Evolutionary conservation across 1,284 basidiomycete genomes (phyloP), one percentile per base, ranked within the genome.

Genomic region (Marasmius sp.): DNA sequence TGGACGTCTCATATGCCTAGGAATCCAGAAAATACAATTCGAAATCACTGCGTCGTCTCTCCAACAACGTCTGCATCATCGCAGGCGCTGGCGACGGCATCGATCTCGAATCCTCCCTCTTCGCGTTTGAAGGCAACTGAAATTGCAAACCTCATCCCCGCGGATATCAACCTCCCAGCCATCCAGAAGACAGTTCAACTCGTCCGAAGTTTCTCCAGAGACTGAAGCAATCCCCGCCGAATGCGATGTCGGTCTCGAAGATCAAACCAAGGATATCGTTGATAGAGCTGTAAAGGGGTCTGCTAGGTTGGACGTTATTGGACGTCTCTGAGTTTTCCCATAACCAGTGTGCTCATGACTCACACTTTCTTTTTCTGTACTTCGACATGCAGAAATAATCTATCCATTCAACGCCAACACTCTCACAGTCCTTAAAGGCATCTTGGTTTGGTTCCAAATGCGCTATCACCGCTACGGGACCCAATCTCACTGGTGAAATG

Each of bases 371-470:
- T 34, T 56, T 12, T 22, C 14, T 54, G 33, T 64, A 93, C 92
- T 95, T 94, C 76, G 94, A 95, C 76, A 96, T 72, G 94, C 94
- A 57, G 91, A 93, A 16, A 96, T 98, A 72, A 98, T 98, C 96
- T 96, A 97, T 74, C 89, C 94, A 11, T 86, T 81, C 22, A 96
- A 98, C 72, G 95, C 97, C 73, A 91, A 95, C 72, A 96, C 96
- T 6, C 81, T 98, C 70, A 95, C 94, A 75, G 98, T 97, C 14
- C 94, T 97, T 69, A 97, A 98, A 77, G 88, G 84, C 67, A 94
- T 98, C 75, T 98, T 98, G 96, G 96, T 98, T 91, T 88, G 96
- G 97, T 51, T 96, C 92, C 84, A 97, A 98, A 77, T 91, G 98
- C 72, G 96, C 95, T 8, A 95, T 98, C 72, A 81, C 91, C 59